Percentiles rank a stretch among this genome's conserved stretches.
Evolutionary conservation across 768 basidiomycete species (phyloP).

Genomic region (Lactarius hengduanensis): DNA sequence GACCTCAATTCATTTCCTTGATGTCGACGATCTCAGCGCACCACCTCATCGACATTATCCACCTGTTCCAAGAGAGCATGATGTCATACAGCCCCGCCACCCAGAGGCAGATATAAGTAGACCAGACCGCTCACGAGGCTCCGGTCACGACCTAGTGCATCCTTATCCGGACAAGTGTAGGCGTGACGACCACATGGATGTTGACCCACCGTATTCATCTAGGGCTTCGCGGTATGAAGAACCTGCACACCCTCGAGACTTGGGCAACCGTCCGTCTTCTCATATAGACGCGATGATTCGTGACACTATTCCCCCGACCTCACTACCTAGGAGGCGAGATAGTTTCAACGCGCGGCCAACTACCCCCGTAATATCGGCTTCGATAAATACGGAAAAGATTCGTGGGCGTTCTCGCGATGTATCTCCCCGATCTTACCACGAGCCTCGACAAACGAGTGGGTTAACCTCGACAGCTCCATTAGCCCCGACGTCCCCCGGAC

Average conservation of each 20-base stretch:
- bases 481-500: neutral
- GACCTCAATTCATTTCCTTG: neutral
- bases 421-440: conserved; percentile 10
- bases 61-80: conserved; percentile 10
- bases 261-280: conserved; percentile 9
- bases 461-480: neutral
- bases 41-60: conserved; percentile 22
- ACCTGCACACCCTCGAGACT: conserved; percentile 4
- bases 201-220: conserved; percentile 22
- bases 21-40: conserved; percentile 11
- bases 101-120: neutral
- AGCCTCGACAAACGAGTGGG: conserved; percentile 8
- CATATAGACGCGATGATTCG: conserved; percentile 7
- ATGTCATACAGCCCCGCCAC: conserved; percentile 11
- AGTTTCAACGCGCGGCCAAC: neutral
- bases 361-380: neutral
- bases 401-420: conserved; percentile 13
- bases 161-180: conserved; percentile 15
- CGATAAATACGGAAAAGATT: neutral
- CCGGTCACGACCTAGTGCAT: conserved; percentile 13
- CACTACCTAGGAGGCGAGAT: conserved; percentile 8
- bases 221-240: conserved; percentile 20
- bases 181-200: conserved; percentile 25
- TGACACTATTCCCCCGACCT: neutral
- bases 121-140: conserved; percentile 6